Conservation (phyloP, 2,329 filamentous ascomycete genomes). For the Aureobasidium sp. region DNA sequence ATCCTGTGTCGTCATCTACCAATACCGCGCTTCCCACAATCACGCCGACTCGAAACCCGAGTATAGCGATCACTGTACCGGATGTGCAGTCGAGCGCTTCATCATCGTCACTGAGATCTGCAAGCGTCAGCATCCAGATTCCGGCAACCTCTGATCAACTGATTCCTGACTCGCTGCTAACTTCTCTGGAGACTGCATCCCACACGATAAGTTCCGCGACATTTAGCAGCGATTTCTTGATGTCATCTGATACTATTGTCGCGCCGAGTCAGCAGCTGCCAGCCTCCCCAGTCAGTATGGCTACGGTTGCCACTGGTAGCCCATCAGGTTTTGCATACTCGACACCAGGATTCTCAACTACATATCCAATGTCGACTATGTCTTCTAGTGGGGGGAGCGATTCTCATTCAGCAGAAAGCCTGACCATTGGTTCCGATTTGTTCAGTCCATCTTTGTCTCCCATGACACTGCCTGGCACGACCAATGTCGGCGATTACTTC, state of each 20-base stretch:
- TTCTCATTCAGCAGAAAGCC: too few relatives aligned
- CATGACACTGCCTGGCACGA: neutral
- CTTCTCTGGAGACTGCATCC: neutral
- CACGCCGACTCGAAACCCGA: neutral
- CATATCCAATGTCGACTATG: too few relatives aligned
- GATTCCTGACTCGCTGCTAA: neutral
- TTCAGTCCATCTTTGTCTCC: neutral
- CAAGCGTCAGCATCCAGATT: neutral
- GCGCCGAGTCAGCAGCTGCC: too few relatives aligned
- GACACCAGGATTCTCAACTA: too few relatives aligned
- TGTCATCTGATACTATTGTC: too few relatives aligned
- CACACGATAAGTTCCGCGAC: neutral
- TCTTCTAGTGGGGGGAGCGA: too few relatives aligned
- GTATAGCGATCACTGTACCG: constrained; percentile 3
- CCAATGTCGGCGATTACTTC: neutral
- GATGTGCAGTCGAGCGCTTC: neutral
- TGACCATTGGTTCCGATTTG: neutral
- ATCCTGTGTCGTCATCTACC: neutral
- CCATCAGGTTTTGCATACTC: neutral
- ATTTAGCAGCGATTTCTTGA: neutral
- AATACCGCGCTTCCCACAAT: neutral
- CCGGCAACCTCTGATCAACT: neutral
- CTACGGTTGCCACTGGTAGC: too few relatives aligned
- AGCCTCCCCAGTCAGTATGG: too few relatives aligned
- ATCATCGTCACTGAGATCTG: neutral